A percentile compares a stretch with the other conserved stretches of the same genome.
Conservation (phyloP, 257 asterid species). For the Eustoma russellianum region DNA sequence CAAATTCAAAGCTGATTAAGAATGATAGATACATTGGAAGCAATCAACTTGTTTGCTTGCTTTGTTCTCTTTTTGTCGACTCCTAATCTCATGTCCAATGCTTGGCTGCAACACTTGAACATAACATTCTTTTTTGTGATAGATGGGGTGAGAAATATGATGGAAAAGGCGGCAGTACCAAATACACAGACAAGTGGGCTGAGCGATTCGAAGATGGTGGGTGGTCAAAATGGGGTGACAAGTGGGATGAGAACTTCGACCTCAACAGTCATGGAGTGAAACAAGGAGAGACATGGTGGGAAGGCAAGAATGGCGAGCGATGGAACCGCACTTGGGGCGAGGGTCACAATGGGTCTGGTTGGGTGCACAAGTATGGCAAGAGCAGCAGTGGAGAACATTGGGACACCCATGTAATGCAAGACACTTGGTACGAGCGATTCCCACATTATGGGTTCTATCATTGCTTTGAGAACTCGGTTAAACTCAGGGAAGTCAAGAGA, state of each 20-base stretch:
- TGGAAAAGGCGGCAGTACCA: conserved; percentile 77
- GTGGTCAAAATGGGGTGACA: conserved; percentile 97
- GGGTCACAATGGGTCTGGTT: conserved; percentile 85
- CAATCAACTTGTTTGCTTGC: too few relatives aligned
- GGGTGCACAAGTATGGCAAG: conserved; percentile 97
- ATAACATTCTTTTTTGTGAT: conserved; percentile 6
- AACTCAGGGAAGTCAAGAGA: conserved; percentile 54
- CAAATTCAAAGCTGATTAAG: too few relatives aligned
- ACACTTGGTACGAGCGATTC: conserved; percentile 84
- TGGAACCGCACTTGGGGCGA: conserved; percentile 99
- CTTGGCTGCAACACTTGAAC: neutral
- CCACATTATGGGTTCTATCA: conserved; percentile 91
- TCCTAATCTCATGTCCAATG: too few relatives aligned
- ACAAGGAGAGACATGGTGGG: conserved; percentile 99
- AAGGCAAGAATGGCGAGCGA: conserved; percentile 66
- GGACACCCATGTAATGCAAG: conserved; percentile 72
- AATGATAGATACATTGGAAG: too few relatives aligned
- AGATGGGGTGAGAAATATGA: conserved; percentile 98
- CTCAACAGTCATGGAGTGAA: conserved; percentile 45
- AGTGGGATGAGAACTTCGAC: conserved; percentile 87
- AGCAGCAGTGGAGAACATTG: conserved; percentile 98
- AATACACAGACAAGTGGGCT: conserved; percentile 97
- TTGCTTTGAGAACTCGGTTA: conserved; percentile 81
- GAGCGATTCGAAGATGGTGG: conserved; percentile 85
- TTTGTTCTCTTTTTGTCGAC: too few relatives aligned